phyloP scores from a whole-genome alignment of 129 eudicot genomes.

The Erigeron canadensis region DNA sequence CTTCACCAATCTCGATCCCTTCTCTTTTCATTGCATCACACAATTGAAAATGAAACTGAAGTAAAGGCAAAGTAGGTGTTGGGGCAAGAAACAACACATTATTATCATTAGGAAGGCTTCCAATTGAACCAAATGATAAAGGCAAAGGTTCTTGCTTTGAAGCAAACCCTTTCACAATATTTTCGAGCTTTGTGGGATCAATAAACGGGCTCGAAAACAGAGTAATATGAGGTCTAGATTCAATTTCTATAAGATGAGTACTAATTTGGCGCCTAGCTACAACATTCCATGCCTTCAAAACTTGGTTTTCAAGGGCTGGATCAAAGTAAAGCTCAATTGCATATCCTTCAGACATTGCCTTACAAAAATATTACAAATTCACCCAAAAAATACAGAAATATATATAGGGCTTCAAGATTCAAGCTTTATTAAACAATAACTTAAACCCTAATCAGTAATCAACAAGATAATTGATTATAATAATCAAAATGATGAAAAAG shows the following conservation, averaged over 20 bases:
- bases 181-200: constrained; percentile 74
- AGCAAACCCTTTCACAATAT: constrained; percentile 58
- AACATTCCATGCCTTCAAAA: constrained; percentile 93
- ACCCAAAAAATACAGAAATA: background rate
- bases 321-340: constrained; percentile 97
- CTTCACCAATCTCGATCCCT: constrained; percentile 81
- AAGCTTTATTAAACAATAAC: background rate
- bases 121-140: constrained; percentile 71
- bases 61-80: constrained; percentile 79
- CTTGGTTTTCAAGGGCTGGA: constrained; percentile 96
- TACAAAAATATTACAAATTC: constrained; percentile 1
- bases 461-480: constrained; percentile 6
- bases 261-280: constrained; percentile 94
- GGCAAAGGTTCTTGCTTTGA: constrained; percentile 83
- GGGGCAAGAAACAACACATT: constrained; percentile 84
- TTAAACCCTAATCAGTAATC: constrained; percentile 15
- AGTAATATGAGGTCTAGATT: constrained; percentile 94
- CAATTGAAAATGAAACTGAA: constrained; percentile 81
- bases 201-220: constrained; percentile 68
- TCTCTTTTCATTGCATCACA: constrained; percentile 90
- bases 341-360: constrained; percentile 85
- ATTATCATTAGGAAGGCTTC: constrained; percentile 65
- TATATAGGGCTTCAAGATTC: constrained; percentile 19
- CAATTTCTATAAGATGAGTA: constrained; percentile 96
- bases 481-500: background rate